phyloP scores from a whole-genome alignment of 2,329 filamentous ascomycete genomes.

The Aspergillus ochraceoroseus region DNA sequence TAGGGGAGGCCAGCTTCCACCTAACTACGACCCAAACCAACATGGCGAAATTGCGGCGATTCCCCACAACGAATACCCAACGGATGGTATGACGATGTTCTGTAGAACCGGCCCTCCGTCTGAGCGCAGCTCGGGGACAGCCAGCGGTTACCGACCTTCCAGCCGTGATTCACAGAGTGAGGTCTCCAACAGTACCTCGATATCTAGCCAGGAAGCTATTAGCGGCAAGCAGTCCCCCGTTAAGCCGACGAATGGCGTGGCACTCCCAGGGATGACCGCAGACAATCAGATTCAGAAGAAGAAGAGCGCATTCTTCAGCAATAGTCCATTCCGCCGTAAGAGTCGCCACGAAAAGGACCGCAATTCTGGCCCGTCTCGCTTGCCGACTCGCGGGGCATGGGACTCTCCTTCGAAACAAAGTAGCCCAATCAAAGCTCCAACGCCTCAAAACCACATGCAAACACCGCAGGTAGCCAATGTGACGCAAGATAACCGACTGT shows the following conservation, averaged over 20 bases:
- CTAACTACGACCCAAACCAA: slow-evolving; percentile 54
- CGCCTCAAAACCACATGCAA: slow-evolving; percentile 12
- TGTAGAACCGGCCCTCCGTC: slow-evolving; percentile 71
- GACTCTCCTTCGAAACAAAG: slow-evolving; percentile 42
- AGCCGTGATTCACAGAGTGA: slow-evolving; percentile 89
- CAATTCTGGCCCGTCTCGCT: slow-evolving; percentile 34
- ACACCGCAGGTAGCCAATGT: slow-evolving; percentile 11
- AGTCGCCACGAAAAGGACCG: slow-evolving; percentile 70
- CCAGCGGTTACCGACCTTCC: slow-evolving; percentile 65
- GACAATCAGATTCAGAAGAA: slow-evolving; percentile 65
- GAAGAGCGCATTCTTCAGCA: slow-evolving; percentile 85
- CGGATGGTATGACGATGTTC: slow-evolving; percentile 96
- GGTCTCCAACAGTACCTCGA: slow-evolving; percentile 80
- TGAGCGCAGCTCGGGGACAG: slow-evolving; percentile 62
- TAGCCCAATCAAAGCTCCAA: slow-evolving; percentile 43
- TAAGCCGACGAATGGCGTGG: slow-evolving; percentile 51
- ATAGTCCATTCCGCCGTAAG: slow-evolving; percentile 87
- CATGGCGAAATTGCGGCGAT: slow-evolving; percentile 62
- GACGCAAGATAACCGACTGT: slow-evolving; percentile 23
- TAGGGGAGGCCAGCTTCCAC: slow-evolving; percentile 40
- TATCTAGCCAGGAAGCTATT: slow-evolving; percentile 76
- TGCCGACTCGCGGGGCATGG: slow-evolving; percentile 52
- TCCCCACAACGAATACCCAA: slow-evolving; percentile 88
- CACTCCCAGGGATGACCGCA: slow-evolving; percentile 47
- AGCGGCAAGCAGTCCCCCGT: slow-evolving; percentile 69